Conservation (phyloP, 2,329 filamentous ascomycete species). For the Cadophora sp. region DNA sequence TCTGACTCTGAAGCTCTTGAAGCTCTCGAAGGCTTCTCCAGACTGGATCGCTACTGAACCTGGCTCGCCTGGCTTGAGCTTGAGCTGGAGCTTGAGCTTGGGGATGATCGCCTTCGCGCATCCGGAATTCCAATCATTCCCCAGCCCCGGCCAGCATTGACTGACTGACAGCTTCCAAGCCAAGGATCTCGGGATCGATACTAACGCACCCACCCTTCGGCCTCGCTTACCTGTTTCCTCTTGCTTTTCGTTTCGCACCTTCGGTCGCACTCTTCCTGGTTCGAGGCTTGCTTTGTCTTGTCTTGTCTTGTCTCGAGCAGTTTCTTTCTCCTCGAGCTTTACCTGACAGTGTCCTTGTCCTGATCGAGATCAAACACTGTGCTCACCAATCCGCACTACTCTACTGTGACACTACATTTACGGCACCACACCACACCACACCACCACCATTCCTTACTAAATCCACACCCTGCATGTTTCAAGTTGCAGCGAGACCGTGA, state of each 20-base stretch:
- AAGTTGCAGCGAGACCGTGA: neutral
- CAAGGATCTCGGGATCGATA: neutral
- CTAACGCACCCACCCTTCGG: neutral
- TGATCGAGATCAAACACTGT: neutral
- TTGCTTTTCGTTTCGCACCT: neutral
- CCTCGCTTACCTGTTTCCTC: neutral
- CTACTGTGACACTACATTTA: neutral
- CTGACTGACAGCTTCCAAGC: slow-evolving; percentile 10
- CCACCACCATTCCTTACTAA: neutral
- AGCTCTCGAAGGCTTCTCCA: neutral
- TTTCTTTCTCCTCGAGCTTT: neutral
- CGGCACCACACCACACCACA: neutral
- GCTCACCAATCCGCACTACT: neutral
- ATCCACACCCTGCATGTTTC: neutral
- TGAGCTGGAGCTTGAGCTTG: neutral
- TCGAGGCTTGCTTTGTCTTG: too few relatives aligned
- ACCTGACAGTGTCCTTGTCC: neutral
- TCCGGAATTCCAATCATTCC: neutral
- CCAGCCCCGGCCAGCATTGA: neutral
- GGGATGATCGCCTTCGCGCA: slow-evolving; percentile 1
- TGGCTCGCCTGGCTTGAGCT: neutral
- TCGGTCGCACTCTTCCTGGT: neutral
- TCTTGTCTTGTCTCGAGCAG: neutral
- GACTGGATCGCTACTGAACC: slow-evolving; percentile 5
- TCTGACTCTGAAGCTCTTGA: neutral